Percentiles rank a stretch among this genome's conserved stretches.
Evolutionary conservation across 2,329 filamentous ascomycete genomes (phyloP).

Genomic region (Lanzia echinophila): DNA sequence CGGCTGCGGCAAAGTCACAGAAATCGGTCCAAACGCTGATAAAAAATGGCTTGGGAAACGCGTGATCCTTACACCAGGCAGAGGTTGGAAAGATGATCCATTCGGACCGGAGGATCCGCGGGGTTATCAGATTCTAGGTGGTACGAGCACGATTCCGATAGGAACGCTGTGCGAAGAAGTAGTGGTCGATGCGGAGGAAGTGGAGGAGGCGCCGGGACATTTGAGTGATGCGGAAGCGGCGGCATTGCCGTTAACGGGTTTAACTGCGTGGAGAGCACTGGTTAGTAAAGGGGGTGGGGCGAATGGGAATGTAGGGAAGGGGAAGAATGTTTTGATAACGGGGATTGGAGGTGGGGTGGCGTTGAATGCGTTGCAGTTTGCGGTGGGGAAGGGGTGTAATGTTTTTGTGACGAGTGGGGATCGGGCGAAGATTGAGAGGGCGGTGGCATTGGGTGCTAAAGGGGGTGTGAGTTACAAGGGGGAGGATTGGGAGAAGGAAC

Average conservation of each 20-base stretch:
- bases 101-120: slow-evolving; percentile 65
- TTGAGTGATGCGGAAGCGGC: slow-evolving; percentile 69
- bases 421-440: slow-evolving; percentile 63
- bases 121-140: slow-evolving; percentile 61
- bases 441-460: slow-evolving; percentile 63
- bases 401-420: slow-evolving; percentile 44
- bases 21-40: slow-evolving; percentile 48
- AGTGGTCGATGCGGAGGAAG: slow-evolving; percentile 60
- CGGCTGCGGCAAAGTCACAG: slow-evolving; percentile 68
- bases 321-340: slow-evolving; percentile 75
- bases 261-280: slow-evolving; percentile 84
- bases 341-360: slow-evolving; percentile 93
- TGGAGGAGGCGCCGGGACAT: slow-evolving; percentile 71
- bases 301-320: slow-evolving; percentile 53
- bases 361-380: slow-evolving; percentile 74
- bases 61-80: slow-evolving; percentile 72
- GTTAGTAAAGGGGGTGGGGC: slow-evolving; percentile 61
- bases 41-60: slow-evolving; percentile 54
- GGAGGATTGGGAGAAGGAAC: slow-evolving; percentile 72
- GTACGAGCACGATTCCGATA: slow-evolving; percentile 53
- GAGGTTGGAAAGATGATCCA: slow-evolving; percentile 66
- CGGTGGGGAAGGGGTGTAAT: slow-evolving; percentile 54
- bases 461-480: slow-evolving; percentile 81
- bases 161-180: slow-evolving; percentile 74
- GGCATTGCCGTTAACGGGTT: slow-evolving; percentile 62